Conservation (phyloP, 192 early-diverging fungal species). For the Neocallimastix lanati region DNA sequence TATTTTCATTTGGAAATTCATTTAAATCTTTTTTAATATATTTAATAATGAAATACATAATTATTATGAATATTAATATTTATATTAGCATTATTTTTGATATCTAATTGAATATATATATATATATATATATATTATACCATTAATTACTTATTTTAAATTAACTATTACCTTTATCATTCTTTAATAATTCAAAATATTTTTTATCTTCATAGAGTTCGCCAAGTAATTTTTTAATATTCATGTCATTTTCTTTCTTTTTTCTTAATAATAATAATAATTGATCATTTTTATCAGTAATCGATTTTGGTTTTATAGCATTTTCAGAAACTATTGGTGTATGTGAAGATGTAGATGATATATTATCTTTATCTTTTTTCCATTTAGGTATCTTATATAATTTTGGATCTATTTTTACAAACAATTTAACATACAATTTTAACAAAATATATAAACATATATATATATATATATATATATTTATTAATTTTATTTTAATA, state of each 20-base stretch:
- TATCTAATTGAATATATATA: too few relatives aligned
- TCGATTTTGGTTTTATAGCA: not conserved
- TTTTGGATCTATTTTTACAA: not conserved
- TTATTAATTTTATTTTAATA: too few relatives aligned
- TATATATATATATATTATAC: too few relatives aligned
- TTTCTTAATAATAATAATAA: not conserved
- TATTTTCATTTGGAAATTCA: constrained; percentile 22
- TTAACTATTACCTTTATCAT: constrained; percentile 26
- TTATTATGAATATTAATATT: too few relatives aligned
- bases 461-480: too few relatives aligned
- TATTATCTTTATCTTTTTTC: not conserved
- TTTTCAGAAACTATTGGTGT: not conserved
- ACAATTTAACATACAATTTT: too few relatives aligned
- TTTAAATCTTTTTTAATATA: constrained; percentile 23
- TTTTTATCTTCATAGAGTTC: constrained; percentile 19
- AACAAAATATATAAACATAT: too few relatives aligned
- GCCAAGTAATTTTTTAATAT: constrained; percentile 5
- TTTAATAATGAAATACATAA: too few relatives aligned
- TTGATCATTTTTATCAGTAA: not conserved
- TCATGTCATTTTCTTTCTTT: not conserved
- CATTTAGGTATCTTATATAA: not conserved
- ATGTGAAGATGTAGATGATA: not conserved
- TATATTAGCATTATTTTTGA: too few relatives aligned
- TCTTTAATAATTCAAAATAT: constrained; percentile 16
- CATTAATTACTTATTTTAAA: too few relatives aligned